A percentile compares a stretch with the other conserved stretches of the same genome.
Conservation (phyloP, 2,329 filamentous ascomycete species). For the Aspergillus fijiensis region DNA sequence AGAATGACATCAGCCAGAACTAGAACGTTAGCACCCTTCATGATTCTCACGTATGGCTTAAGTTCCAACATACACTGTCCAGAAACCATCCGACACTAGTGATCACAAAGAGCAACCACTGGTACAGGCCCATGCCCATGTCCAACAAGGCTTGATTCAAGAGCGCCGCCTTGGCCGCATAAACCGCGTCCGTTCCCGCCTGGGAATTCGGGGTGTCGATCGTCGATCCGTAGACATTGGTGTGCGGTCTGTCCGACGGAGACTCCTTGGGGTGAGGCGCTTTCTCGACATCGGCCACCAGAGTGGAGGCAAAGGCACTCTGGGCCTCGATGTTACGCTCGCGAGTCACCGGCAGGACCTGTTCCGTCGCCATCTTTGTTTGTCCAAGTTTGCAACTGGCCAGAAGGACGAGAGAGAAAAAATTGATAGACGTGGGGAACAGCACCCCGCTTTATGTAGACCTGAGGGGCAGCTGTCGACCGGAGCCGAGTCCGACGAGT, state of each 20-base stretch:
- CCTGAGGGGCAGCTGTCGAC: neutral
- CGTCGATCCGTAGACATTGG: slow-evolving; percentile 4
- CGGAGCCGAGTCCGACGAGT: neutral
- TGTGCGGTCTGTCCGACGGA: neutral
- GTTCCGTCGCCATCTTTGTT: neutral
- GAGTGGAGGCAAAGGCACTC: slow-evolving; percentile 7
- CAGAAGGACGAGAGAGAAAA: neutral
- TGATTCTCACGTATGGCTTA: neutral
- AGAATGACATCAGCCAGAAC: slow-evolving; percentile 24
- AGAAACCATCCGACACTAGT: slow-evolving; percentile 25
- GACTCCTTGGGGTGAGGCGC: neutral
- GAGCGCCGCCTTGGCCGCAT: slow-evolving; percentile 13
- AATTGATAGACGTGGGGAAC: neutral
- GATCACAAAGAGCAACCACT: slow-evolving; percentile 22
- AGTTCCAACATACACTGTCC: slow-evolving; percentile 15
- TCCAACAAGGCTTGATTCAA: slow-evolving; percentile 23
- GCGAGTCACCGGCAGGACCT: neutral
- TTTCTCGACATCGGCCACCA: slow-evolving; percentile 4
- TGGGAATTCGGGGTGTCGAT: neutral
- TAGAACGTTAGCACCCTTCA: neutral
- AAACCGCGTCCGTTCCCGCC: slow-evolving; percentile 3
- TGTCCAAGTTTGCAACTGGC: no score
- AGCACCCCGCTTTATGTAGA: neutral
- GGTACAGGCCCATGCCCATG: slow-evolving; percentile 23
- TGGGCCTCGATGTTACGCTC: slow-evolving; percentile 6